Conservation (phyloP, 768 basidiomycete genomes). For the Calocera cornea region DNA sequence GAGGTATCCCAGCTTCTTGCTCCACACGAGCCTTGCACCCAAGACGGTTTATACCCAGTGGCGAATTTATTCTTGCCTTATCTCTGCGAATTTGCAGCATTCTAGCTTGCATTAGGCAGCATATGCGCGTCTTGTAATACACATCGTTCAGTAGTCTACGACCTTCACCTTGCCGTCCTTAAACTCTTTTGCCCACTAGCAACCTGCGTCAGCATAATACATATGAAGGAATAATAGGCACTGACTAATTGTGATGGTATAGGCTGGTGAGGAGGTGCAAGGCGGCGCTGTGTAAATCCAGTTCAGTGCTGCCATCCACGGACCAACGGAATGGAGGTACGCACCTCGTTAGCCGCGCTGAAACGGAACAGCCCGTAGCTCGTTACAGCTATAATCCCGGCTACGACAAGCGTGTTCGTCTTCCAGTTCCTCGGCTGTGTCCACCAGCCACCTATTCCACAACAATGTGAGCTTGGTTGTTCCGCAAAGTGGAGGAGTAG, state of each 20-base stretch:
- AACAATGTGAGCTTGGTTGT: background rate
- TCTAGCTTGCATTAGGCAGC: background rate
- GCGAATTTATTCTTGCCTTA: background rate
- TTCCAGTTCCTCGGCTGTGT: slow-evolving; percentile 81
- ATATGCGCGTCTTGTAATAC: slow-evolving; percentile 5
- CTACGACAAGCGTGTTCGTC: slow-evolving; percentile 62
- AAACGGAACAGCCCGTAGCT: slow-evolving; percentile 56
- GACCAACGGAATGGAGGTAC: slow-evolving; percentile 16
- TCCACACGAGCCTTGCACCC: too few species aligned
- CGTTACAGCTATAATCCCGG: slow-evolving; percentile 50
- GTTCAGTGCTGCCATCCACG: background rate
- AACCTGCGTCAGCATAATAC: slow-evolving; percentile 1
- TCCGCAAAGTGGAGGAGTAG: background rate
- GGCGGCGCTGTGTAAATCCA: slow-evolving; percentile 35
- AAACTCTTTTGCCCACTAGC: slow-evolving; percentile 41
- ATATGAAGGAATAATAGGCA: slow-evolving; percentile 4
- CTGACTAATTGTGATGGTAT: slow-evolving; percentile 73
- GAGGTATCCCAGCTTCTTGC: too few species aligned
- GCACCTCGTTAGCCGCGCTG: slow-evolving; percentile 70
- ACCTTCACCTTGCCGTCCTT: slow-evolving; percentile 20
- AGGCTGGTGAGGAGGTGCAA: slow-evolving; percentile 44
- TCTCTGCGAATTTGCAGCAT: background rate
- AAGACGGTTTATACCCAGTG: too few species aligned
- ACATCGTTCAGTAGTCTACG: background rate
- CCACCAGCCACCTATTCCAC: slow-evolving; percentile 84